Evolutionary conservation across 306 rosid genomes (phyloP).

Genomic region (Lathyrus sativus): DNA sequence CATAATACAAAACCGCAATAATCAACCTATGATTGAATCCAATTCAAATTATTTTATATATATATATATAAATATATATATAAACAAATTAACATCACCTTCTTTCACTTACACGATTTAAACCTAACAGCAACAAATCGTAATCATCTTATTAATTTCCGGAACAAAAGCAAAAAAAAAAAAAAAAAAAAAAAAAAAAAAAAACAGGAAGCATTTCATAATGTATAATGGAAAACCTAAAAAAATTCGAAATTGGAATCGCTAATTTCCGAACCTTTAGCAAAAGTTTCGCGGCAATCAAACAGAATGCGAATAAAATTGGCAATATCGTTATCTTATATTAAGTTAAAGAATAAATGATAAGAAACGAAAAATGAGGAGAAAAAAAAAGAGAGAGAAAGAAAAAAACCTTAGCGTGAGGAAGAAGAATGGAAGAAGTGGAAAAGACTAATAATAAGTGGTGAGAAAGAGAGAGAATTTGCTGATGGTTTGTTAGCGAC

Average conservation of each 20-base stretch:
- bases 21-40: background rate
- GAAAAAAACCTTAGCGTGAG: constrained; percentile 31
- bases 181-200: background rate
- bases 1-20: background rate
- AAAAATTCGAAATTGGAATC: background rate
- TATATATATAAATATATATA: too few relatives aligned
- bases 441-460: too few relatives aligned
- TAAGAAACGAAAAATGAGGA: background rate
- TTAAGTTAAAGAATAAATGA: background rate
- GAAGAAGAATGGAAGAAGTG: constrained; percentile 5
- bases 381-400: background rate
- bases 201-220: background rate
- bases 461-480: background rate
- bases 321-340: too few relatives aligned
- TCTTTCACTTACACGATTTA: constrained; percentile 8
- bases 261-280: background rate
- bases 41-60: too few relatives aligned
- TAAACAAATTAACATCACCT: background rate
- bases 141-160: constrained; percentile 9
- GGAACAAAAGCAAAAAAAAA: background rate
- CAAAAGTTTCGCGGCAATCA: constrained; percentile 1
- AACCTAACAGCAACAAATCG: constrained; percentile 16
- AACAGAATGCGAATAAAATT: constrained; percentile 3
- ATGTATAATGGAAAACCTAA: background rate
- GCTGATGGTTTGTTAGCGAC: background rate